Conservation (phyloP, 345 rosid genomes). For the Aquilaria sinensis region DNA sequence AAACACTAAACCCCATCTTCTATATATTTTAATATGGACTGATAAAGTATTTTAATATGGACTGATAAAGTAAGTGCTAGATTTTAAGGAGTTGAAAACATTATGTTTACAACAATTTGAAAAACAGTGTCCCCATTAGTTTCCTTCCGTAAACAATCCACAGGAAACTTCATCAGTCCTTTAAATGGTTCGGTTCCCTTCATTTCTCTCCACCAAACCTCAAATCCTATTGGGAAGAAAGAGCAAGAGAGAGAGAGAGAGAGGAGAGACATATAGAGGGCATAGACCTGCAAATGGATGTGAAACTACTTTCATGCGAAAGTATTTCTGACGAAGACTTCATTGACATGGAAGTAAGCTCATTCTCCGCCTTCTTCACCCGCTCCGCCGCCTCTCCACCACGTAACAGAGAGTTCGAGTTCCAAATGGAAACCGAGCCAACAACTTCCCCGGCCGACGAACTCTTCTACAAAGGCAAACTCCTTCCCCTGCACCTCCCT, state of each 20-base stretch:
- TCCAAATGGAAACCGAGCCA: slow-evolving; percentile 45
- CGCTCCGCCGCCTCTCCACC: slow-evolving; percentile 35
- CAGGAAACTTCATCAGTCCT: slow-evolving; percentile 15
- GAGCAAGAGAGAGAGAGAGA: slow-evolving; percentile 5
- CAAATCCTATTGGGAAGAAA: background rate
- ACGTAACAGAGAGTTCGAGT: slow-evolving; percentile 70
- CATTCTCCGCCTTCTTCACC: slow-evolving; percentile 41
- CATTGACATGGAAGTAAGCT: slow-evolving; percentile 83
- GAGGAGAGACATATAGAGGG: background rate
- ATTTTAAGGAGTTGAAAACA: too few species aligned
- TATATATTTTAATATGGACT: too few species aligned
- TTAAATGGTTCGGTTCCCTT: slow-evolving; percentile 21
- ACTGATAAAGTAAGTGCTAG: too few species aligned
- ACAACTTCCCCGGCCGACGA: slow-evolving; percentile 85
- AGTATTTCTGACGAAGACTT: slow-evolving; percentile 61
- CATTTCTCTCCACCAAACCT: slow-evolving; percentile 11
- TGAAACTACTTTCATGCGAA: slow-evolving; percentile 34
- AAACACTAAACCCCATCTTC: too few species aligned
- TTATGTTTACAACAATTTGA: slow-evolving; percentile 10
- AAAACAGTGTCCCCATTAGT: background rate
- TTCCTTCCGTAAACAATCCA: background rate
- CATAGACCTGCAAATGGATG: slow-evolving; percentile 34
- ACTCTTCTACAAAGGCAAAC: slow-evolving; percentile 92
- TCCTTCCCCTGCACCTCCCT: slow-evolving; percentile 86
- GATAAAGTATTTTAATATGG: too few species aligned